These are phyloP conservation scores for Spinacia oleracea DNA, from an alignment of 179 eudicot genomes.

Conservation along the genomic window DNA sequence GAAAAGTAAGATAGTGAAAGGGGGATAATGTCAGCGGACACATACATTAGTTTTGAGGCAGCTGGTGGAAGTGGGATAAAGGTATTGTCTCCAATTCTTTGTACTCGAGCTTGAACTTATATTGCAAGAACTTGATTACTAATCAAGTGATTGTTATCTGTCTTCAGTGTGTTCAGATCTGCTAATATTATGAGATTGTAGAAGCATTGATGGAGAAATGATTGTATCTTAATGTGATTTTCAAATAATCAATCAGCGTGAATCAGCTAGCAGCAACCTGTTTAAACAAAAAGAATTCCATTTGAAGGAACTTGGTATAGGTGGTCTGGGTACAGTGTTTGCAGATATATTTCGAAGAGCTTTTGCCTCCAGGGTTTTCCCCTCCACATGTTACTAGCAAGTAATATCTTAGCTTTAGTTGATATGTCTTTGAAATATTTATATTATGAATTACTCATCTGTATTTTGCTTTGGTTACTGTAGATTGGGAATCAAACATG, in stretches of 20 bases:
- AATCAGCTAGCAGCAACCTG: constrained; percentile 92
- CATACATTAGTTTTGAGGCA: constrained; percentile 86
- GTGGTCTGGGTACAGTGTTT: constrained; percentile 89
- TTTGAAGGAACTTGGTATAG: constrained; percentile 84
- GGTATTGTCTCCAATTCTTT: constrained; percentile 30
- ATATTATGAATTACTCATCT: not conserved
- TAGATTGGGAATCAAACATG: constrained; percentile 96
- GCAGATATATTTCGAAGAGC: constrained; percentile 98
- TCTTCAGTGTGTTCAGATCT: not conserved
- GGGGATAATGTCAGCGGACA: constrained; percentile 75
- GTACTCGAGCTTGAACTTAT: constrained; percentile 5
- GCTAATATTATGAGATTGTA: not conserved
- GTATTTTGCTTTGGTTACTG: constrained; percentile 17
- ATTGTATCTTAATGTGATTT: constrained; percentile 3
- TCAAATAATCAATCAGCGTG: constrained; percentile 90
- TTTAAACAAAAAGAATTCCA: constrained; percentile 93
- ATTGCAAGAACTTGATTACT: not conserved
- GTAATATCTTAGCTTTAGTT: constrained; percentile 37
- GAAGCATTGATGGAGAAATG: constrained; percentile 2
- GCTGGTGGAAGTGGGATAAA: constrained; percentile 81
- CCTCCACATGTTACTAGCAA: constrained; percentile 95
- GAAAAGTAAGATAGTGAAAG: constrained; percentile 63
- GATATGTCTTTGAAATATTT: constrained; percentile 14
- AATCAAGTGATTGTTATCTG: not conserved
- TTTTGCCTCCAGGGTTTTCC: constrained; percentile 95